Evolutionary conservation across 306 rosid genomes (phyloP), one percentile per base, ranked within the genome.

Genomic region (Lagenaria siceraria): DNA sequence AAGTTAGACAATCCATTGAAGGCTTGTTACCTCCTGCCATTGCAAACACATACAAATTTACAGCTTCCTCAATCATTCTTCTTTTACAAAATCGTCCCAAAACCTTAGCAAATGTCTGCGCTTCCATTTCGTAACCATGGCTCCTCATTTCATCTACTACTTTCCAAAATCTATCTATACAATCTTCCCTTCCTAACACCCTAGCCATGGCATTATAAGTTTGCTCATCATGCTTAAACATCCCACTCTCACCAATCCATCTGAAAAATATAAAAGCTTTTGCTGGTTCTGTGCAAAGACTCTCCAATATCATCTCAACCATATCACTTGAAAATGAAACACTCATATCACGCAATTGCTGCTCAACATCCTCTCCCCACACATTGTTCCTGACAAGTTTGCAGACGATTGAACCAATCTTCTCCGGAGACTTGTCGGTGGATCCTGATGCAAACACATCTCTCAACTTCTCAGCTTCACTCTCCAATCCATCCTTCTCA

Each of bases 131-230:
- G 78, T 56, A 82, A 64, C 87, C 87, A 2, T 75, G 83, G 77
- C 82, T 81, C 78, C 84, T 85, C 96, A 89, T 88, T 40, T 92
- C 97, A 66, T 78, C 90, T 76, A 87, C 83, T 48, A 92, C 80
- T 84, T 92, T 95, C 99, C 96, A 86, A 75, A 95, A 87, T 85
- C 91, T 83, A 78, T 89, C 97, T 18, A 83, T 77, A 27, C 84
- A 40, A 55, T 90, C 99, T 81, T 89, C 90, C 86, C 91, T 83
- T 51, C 92, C 97, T 48, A 95, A 78, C 13, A 89, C 97, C 83
- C 81, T 85, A 3, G 93, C 89, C 82, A 90, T 69, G 2, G 83
- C 89, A 80, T 92, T 92, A 81, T 90, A 95, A 10, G 92, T 88
- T 31, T 15, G 18, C 4, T 77, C 87, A 75, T 92, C 92, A 59